phyloP scores from a whole-genome alignment of 352 stramenopile genomes.

The Phytopythium sindhum region DNA sequence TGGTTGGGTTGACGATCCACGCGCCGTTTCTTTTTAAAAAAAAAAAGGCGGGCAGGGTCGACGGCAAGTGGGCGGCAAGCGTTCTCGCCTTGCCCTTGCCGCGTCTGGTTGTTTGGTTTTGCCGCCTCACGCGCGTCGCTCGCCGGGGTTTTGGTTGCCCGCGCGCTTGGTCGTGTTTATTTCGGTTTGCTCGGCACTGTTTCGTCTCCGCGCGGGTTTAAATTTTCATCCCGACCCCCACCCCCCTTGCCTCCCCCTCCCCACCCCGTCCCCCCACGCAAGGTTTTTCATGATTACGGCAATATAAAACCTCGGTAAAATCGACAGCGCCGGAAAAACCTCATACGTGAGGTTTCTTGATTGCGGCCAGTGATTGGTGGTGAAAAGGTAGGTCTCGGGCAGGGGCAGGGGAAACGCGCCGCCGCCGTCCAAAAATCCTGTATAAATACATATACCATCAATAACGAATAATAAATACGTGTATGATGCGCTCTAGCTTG shows the following conservation, averaged over 20 bases:
- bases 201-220: not conserved
- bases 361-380: constrained; percentile 38
- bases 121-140: not conserved
- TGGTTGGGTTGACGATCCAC: not conserved
- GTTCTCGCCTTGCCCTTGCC: not conserved
- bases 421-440: no score
- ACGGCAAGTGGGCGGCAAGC: no score
- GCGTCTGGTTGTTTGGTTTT: not conserved
- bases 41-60: not conserved
- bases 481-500: not conserved
- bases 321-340: constrained; percentile 4
- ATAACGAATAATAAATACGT: not conserved
- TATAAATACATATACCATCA: not conserved
- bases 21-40: not conserved
- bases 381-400: constrained; percentile 51
- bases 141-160: not conserved
- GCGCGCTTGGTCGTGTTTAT: not conserved
- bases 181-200: not conserved
- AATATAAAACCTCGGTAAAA: not conserved
- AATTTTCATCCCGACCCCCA: constrained; percentile 5
- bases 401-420: constrained; percentile 35
- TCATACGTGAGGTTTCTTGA: constrained; percentile 8
- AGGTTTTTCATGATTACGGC: not conserved
- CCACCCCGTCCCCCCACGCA: constrained; percentile 3
- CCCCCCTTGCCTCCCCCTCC: not conserved